phyloP scores from a whole-genome alignment of 31 red algal genomes.

The Porphyra umbilicalis region DNA sequence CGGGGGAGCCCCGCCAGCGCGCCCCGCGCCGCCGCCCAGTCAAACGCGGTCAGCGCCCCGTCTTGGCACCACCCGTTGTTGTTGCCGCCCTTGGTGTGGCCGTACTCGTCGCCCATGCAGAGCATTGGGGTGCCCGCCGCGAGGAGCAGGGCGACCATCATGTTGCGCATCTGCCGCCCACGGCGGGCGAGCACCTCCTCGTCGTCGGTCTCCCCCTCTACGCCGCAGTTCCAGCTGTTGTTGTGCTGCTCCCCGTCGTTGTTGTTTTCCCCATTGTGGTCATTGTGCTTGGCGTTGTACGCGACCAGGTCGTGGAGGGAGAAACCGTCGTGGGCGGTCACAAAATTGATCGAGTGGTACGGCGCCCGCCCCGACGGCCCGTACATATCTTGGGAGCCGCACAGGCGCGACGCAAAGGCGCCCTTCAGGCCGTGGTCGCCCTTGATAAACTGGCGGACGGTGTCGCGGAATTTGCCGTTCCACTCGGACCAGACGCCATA shows the following conservation, averaged over 20 bases:
- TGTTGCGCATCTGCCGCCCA: conserved; percentile 34
- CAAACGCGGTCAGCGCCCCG: conserved; percentile 49
- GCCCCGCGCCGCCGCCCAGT: conserved; percentile 40
- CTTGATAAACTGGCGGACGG: conserved; percentile 70
- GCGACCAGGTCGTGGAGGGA: conserved; percentile 72
- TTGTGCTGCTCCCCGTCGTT: conserved; percentile 88
- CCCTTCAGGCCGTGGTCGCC: conserved; percentile 51
- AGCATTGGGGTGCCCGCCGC: conserved; percentile 92
- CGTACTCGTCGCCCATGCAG: conserved; percentile 91
- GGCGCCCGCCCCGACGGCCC: conserved; percentile 40
- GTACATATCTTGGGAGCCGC: conserved; percentile 91
- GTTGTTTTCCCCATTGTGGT: conserved; percentile 85
- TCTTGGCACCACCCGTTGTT: conserved; percentile 99
- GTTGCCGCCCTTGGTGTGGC: conserved; percentile 84
- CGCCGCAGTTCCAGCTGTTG: conserved; percentile 90
- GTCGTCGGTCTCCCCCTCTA: conserved; percentile 69
- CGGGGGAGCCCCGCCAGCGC: conserved; percentile 21
- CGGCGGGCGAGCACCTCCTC: conserved; percentile 18
- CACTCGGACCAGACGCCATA: conserved; percentile 92
- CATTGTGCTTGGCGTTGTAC: conserved; percentile 93
- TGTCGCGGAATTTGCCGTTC: conserved; percentile 95
- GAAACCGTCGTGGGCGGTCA: conserved; percentile 99
- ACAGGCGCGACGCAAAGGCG: conserved; percentile 85
- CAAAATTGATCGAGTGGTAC: conserved; percentile 91
- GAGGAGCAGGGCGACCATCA: conserved; percentile 70